A percentile compares a stretch with the other conserved stretches of the same genome.
phyloP scores from a whole-genome alignment of 352 stramenopile genomes.

The Globisporangium ultimum region DNA sequence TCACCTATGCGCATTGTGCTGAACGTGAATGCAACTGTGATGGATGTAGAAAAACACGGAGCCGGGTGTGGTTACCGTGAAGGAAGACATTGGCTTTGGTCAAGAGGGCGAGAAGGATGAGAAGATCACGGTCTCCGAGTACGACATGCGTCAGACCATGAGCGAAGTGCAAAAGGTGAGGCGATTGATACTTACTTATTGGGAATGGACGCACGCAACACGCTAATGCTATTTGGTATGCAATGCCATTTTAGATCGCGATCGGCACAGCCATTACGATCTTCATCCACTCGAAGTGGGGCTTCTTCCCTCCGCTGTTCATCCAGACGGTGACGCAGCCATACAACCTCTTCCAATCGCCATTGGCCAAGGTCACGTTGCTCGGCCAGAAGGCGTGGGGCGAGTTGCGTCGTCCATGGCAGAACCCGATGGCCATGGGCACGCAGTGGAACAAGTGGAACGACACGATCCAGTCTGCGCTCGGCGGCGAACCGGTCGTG shows the following conservation, averaged over 20 bases:
- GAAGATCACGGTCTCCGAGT: constrained; percentile 80
- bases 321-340: constrained; percentile 81
- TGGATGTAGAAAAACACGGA: constrained; percentile 68
- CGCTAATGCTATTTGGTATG: background rate
- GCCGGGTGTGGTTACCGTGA: constrained; percentile 59
- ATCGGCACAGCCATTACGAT: constrained; percentile 61
- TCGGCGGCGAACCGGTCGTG: constrained; percentile 45
- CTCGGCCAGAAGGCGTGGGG: constrained; percentile 67
- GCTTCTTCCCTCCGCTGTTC: constrained; percentile 78
- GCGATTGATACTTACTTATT: no score
- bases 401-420: constrained; percentile 72
- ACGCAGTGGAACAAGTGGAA: constrained; percentile 75
- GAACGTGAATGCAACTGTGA: no score
- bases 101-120: constrained; percentile 69
- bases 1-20: no score
- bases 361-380: constrained; percentile 65
- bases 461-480: constrained; percentile 68
- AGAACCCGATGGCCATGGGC: constrained; percentile 58
- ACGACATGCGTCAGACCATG: constrained; percentile 66
- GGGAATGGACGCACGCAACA: background rate
- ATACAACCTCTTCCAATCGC: constrained; percentile 64
- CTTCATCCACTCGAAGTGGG: constrained; percentile 77
- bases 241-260: constrained; percentile 30
- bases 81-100: constrained; percentile 77
- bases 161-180: constrained; percentile 75